Evolutionary conservation across 2,329 filamentous ascomycete species (phyloP).

Genomic region (Trichoderma endophyticum): DNA sequence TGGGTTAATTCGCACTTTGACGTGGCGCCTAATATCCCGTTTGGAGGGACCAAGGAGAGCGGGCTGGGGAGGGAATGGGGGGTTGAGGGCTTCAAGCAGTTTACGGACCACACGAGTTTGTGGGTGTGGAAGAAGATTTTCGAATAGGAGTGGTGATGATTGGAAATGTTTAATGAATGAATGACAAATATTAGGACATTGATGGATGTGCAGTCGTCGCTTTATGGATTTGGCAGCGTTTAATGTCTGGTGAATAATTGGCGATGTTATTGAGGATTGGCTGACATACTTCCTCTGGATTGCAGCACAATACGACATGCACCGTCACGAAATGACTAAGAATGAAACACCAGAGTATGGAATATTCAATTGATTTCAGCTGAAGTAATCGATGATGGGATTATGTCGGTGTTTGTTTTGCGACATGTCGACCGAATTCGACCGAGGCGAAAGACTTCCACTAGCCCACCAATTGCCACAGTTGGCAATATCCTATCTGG

Average conservation of each 20-base stretch:
- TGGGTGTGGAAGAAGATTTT: constrained; percentile 28
- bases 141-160: constrained; percentile 9
- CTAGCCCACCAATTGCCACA: not conserved
- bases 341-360: not conserved
- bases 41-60: constrained; percentile 51
- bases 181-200: not conserved
- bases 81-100: constrained; percentile 36
- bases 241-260: not conserved
- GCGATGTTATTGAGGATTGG: not conserved
- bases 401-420: not conserved
- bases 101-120: constrained; percentile 30
- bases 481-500: not conserved
- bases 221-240: not conserved
- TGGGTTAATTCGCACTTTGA: constrained; percentile 51
- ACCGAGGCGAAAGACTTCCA: not conserved
- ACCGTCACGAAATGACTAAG: not conserved
- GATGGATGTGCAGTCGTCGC: not conserved
- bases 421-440: not conserved
- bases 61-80: constrained; percentile 49
- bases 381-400: not conserved
- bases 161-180: too few relatives aligned
- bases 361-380: not conserved
- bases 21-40: constrained; percentile 37
- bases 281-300: not conserved
- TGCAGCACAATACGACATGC: not conserved